Conservation (phyloP, 2,329 filamentous ascomycete genomes). For the Fonsecaea multimorphosa region DNA sequence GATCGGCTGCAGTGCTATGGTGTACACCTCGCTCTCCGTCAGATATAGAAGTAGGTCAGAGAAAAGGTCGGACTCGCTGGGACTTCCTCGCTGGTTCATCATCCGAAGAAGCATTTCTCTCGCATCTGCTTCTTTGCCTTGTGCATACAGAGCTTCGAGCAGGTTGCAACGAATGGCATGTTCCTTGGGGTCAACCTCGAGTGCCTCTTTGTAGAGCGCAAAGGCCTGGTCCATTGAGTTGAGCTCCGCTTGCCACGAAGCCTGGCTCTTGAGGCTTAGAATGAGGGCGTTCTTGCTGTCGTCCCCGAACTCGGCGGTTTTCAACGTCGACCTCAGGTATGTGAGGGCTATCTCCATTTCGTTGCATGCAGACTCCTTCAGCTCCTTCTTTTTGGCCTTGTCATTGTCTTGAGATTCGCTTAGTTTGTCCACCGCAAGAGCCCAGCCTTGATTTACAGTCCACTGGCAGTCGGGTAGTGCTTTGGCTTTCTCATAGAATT, state of each 20-base stretch:
- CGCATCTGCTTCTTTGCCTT: background rate
- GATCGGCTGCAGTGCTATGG: background rate
- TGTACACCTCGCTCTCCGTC: background rate
- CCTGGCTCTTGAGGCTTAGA: background rate
- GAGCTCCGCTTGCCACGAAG: background rate
- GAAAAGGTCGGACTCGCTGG: background rate
- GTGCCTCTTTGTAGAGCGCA: background rate
- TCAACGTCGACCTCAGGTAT: background rate
- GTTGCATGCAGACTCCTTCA: background rate
- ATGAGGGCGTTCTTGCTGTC: background rate
- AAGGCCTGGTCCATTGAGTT: background rate
- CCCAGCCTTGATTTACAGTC: constrained; percentile 4
- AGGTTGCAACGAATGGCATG: background rate
- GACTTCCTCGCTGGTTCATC: background rate
- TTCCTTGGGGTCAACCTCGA: background rate
- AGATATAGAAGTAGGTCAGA: background rate
- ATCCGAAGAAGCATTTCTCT: background rate
- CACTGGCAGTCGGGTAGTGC: background rate
- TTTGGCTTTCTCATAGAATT: constrained; percentile 6
- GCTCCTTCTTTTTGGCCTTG: background rate
- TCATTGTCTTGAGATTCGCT: background rate
- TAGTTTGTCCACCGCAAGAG: background rate
- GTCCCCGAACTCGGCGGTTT: background rate
- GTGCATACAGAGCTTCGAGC: background rate
- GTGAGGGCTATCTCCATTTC: background rate